A percentile compares a stretch with the other conserved stretches of the same genome.
Evolutionary conservation across 768 basidiomycete genomes (phyloP).

Genomic region (Lactarius vividus): DNA sequence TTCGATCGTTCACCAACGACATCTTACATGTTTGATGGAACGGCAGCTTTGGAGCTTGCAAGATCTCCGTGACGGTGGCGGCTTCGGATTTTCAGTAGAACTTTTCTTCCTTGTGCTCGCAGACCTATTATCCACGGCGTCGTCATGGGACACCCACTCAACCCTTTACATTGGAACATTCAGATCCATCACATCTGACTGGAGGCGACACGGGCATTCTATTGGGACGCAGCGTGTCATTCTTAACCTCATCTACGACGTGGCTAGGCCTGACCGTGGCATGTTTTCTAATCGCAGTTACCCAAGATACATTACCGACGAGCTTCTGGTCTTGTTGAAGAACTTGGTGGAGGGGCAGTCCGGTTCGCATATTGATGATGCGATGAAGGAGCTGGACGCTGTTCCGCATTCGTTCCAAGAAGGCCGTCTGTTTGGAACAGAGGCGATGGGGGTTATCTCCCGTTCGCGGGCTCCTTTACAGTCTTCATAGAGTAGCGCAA

Average conservation of each 20-base stretch:
- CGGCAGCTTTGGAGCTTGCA: background rate
- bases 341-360: slow-evolving; percentile 8
- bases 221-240: slow-evolving; percentile 24
- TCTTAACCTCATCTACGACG: slow-evolving; percentile 27
- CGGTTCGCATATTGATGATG: background rate
- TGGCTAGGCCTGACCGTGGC: slow-evolving; percentile 23
- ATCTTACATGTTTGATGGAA: background rate
- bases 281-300: background rate
- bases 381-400: background rate
- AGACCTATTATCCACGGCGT: background rate
- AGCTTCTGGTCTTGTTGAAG: background rate
- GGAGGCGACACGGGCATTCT: background rate
- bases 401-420: background rate
- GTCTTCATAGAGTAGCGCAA: background rate
- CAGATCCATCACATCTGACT: background rate
- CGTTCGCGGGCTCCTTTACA: background rate
- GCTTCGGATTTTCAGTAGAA: background rate
- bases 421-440: background rate
- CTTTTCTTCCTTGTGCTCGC: background rate
- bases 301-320: slow-evolving; percentile 4
- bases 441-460: background rate
- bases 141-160: background rate
- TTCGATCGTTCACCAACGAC: background rate
- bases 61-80: background rate
- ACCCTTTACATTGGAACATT: background rate